phyloP scores from a whole-genome alignment of 2,329 filamentous ascomycete species.

The Microcera coccophila region DNA sequence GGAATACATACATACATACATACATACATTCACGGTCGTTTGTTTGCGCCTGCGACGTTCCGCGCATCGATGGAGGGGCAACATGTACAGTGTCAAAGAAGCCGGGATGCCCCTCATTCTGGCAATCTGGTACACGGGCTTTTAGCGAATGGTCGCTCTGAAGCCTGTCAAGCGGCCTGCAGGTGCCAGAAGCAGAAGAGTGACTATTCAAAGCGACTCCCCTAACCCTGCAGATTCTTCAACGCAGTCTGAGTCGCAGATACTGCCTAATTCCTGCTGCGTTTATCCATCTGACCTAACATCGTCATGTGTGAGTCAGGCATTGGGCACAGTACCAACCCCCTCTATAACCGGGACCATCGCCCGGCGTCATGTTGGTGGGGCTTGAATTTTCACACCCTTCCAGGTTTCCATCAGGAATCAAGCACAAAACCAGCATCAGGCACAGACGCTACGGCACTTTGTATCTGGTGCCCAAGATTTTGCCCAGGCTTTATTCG shows the following conservation, averaged over 20 bases:
- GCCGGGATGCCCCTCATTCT: conserved; percentile 9
- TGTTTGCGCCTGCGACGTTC: no score
- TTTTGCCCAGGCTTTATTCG: conserved; percentile 3
- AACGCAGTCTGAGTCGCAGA: no score
- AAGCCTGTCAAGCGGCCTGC: no score
- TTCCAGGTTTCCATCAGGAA: conserved; percentile 26
- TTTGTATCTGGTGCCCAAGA: conserved; percentile 25
- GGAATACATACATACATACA: no score
- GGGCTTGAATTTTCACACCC: conserved; percentile 41
- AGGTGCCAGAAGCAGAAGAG: no score
- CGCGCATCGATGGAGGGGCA: conserved; percentile 14
- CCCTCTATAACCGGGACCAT: conserved; percentile 20
- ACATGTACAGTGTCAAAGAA: conserved; percentile 21
- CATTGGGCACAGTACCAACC: conserved; percentile 17
- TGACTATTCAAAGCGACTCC: no score
- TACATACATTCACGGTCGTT: no score
- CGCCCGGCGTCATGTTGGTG: conserved; percentile 35
- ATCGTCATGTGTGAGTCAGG: neutral
- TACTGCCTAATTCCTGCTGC: no score
- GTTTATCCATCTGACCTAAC: no score
- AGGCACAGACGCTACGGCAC: conserved; percentile 19
- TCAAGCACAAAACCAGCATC: conserved; percentile 22
- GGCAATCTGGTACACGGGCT: no score
- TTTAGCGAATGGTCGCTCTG: no score
- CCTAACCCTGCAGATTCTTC: no score